Conservation (phyloP, 768 basidiomycete species). For the Boletus subcaerulescens region DNA sequence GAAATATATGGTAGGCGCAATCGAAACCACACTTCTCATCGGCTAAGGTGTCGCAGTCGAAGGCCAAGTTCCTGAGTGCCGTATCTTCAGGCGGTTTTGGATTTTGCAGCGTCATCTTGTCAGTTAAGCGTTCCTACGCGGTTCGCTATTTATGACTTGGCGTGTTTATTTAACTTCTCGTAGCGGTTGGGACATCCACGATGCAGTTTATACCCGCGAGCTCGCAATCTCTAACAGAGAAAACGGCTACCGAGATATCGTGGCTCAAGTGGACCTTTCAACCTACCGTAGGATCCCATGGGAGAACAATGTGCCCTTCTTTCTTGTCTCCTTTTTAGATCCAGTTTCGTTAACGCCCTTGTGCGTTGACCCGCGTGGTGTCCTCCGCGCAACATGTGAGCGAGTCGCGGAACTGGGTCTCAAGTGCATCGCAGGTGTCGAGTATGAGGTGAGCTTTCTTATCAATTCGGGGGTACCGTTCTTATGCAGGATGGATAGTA, state of each 20-base stretch:
- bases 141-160: neutral
- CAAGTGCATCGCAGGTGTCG: constrained; percentile 79
- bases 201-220: constrained; percentile 78
- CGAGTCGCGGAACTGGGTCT: constrained; percentile 47
- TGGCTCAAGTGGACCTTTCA: constrained; percentile 82
- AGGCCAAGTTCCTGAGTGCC: constrained; percentile 84
- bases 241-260: constrained; percentile 90
- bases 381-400: constrained; percentile 58
- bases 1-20: constrained; percentile 75
- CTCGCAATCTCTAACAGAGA: constrained; percentile 85
- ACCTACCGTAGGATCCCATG: constrained; percentile 88
- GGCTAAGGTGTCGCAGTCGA: constrained; percentile 55
- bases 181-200: constrained; percentile 93
- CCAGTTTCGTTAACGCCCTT: constrained; percentile 80
- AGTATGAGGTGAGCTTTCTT: constrained; percentile 72
- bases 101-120: constrained; percentile 94
- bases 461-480: neutral
- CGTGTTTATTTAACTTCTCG: constrained; percentile 4
- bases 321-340: constrained; percentile 87
- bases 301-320: constrained; percentile 91
- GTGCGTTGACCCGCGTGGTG: constrained; percentile 82
- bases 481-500: constrained; percentile 55
- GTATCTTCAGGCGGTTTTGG: constrained; percentile 82
- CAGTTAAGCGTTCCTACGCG: constrained; percentile 26
- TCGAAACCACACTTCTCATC: neutral